A percentile compares a stretch with the other conserved stretches of the same genome.
phyloP scores from a whole-genome alignment of 139 green algal genomes.

The Volvox reticuliferus region DNA sequence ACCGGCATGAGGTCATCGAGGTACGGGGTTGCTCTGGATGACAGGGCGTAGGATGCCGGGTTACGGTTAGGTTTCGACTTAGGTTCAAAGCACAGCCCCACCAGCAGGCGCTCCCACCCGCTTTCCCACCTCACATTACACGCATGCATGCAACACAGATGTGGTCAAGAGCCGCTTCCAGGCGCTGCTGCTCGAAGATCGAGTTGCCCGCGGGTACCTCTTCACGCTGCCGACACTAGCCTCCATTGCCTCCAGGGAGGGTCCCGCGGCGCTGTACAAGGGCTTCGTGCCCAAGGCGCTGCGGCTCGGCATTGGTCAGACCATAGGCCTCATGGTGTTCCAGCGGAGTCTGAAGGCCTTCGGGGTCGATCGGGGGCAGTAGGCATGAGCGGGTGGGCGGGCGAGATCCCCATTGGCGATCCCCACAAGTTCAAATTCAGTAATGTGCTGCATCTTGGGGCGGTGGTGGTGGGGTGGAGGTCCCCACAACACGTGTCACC shows the following conservation, averaged over 20 bases:
- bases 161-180: slow-evolving; percentile 66
- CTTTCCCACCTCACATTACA: too few species aligned
- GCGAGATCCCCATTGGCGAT: too few species aligned
- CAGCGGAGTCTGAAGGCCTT: slow-evolving; percentile 44
- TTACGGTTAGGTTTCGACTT: too few species aligned
- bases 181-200: slow-evolving; percentile 39
- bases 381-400: background rate
- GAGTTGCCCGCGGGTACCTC: slow-evolving; percentile 17
- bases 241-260: slow-evolving; percentile 40
- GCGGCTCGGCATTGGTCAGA: slow-evolving; percentile 67
- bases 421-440: too few species aligned
- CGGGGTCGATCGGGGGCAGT: background rate
- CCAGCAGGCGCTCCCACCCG: too few species aligned
- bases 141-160: slow-evolving; percentile 8
- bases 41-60: too few species aligned
- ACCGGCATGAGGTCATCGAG: too few species aligned
- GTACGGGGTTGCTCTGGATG: too few species aligned
- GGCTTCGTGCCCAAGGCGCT: slow-evolving; percentile 72
- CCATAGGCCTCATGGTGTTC: slow-evolving; percentile 68
- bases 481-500: too few species aligned
- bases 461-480: too few species aligned
- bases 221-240: slow-evolving; percentile 36
- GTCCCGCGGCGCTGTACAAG: slow-evolving; percentile 58
- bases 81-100: too few species aligned
- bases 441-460: background rate